A percentile compares a stretch with the other conserved stretches of the same genome.
Evolutionary conservation across 331 rosid genomes (phyloP).

Genomic region (Ulmus americana): DNA sequence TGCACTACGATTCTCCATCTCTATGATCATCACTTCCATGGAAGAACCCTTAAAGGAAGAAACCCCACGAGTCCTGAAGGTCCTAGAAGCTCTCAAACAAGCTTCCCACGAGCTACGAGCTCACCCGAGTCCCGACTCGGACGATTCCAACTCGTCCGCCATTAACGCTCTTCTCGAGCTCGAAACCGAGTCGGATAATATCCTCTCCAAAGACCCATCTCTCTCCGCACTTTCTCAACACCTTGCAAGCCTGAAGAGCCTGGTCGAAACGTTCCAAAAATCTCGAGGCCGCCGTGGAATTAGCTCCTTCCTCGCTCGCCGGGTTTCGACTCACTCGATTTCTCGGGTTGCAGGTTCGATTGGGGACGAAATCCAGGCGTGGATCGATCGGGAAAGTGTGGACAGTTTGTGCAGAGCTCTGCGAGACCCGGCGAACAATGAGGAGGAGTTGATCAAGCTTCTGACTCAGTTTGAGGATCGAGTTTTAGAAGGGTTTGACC

Average conservation of each 20-base stretch:
- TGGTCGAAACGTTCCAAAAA: slow-evolving; percentile 38
- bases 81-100: slow-evolving; percentile 76
- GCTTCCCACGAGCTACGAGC: slow-evolving; percentile 61
- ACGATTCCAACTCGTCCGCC: slow-evolving; percentile 52
- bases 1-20: background rate
- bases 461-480: slow-evolving; percentile 50
- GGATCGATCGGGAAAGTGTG: slow-evolving; percentile 77
- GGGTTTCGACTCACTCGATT: slow-evolving; percentile 50
- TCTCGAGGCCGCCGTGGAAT: slow-evolving; percentile 27
- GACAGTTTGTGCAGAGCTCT: slow-evolving; percentile 31
- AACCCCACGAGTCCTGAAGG: slow-evolving; percentile 44
- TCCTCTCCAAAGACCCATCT: slow-evolving; percentile 56
- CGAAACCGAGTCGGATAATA: slow-evolving; percentile 51
- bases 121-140: slow-evolving; percentile 34
- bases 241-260: slow-evolving; percentile 51
- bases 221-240: slow-evolving; percentile 46
- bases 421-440: slow-evolving; percentile 7
- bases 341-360: slow-evolving; percentile 60
- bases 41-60: slow-evolving; percentile 32
- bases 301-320: slow-evolving; percentile 60
- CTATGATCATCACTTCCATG: slow-evolving; percentile 26
- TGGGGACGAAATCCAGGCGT: slow-evolving; percentile 65
- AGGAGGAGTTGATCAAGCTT: slow-evolving; percentile 33
- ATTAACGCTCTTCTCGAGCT: slow-evolving; percentile 72
- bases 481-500: slow-evolving; percentile 54